Percentiles rank a stretch among this genome's conserved stretches.
phyloP scores from a whole-genome alignment of 352 stramenopile genomes.

The Globisporangium orthogonon region DNA sequence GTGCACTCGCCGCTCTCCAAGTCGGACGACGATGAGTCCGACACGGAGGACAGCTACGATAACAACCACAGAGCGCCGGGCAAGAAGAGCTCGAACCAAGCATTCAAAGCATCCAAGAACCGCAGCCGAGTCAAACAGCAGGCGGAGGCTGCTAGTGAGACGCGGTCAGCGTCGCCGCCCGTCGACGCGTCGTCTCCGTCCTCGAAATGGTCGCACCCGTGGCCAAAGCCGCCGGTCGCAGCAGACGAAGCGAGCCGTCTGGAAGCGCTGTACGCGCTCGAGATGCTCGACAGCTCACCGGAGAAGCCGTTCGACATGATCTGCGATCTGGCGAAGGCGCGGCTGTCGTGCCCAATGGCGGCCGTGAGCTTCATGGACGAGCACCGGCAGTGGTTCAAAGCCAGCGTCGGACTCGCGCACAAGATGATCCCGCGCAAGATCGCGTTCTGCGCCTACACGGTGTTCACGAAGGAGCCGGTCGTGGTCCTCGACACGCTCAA shows the following conservation, averaged over 20 bases:
- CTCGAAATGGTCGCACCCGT: conserved; percentile 51
- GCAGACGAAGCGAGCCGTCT: conserved; percentile 51
- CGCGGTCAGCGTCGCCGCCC: conserved; percentile 6
- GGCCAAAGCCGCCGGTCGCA: conserved; percentile 57
- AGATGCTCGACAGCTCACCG: conserved; percentile 50
- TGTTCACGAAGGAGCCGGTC: conserved; percentile 49
- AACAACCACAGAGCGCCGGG: conserved; percentile 23
- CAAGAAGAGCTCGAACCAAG: conserved; percentile 1
- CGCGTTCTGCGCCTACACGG: conserved; percentile 68
- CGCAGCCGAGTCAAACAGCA: not conserved
- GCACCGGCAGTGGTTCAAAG: conserved; percentile 76
- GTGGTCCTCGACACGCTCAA: conserved; percentile 86
- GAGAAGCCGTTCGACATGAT: conserved; percentile 75
- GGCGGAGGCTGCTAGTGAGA: conserved; percentile 11
- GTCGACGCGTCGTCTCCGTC: conserved; percentile 1
- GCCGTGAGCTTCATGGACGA: conserved; percentile 79
- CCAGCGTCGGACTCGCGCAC: conserved; percentile 57
- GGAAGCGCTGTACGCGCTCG: conserved; percentile 33
- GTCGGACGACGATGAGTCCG: conserved; percentile 30
- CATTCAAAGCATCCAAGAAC: conserved; percentile 12
- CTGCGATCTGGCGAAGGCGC: conserved; percentile 66
- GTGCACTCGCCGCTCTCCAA: conserved; percentile 53
- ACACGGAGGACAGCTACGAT: conserved; percentile 26
- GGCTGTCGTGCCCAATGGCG: conserved; percentile 63
- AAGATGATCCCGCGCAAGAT: conserved; percentile 79